These are phyloP conservation scores for Tetrapyrgos nigripes DNA, from an alignment of 1,284 basidiomycete species.

Conservation along the genomic window DNA sequence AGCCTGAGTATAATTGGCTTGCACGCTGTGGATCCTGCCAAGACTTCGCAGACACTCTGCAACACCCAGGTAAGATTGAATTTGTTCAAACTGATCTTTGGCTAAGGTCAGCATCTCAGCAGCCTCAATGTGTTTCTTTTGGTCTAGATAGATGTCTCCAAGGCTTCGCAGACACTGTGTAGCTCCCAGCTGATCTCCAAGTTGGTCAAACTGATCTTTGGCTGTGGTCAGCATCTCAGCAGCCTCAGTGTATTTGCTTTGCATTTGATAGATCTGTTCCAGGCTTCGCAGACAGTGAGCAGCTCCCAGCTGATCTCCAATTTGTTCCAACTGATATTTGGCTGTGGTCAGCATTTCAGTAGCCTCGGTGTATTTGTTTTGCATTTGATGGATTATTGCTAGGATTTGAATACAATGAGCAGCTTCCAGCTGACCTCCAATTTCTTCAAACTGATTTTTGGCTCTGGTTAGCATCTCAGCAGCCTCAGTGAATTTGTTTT, in stretches of 20 bases:
- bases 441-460: constrained; percentile 3
- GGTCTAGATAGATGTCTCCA: neutral
- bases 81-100: neutral
- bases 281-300: neutral
- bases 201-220: neutral
- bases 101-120: neutral
- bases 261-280: neutral
- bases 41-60: neutral
- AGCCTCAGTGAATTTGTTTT: constrained; percentile 13
- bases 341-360: constrained; percentile 6
- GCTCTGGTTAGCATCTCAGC: constrained; percentile 6
- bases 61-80: neutral
- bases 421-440: constrained; percentile 8
- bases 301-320: neutral
- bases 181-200: neutral
- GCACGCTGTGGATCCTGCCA: neutral
- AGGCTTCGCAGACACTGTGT: neutral
- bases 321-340: constrained; percentile 3
- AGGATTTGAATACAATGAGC: constrained; percentile 13
- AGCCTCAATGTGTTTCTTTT: neutral
- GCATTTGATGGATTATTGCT: constrained; percentile 9
- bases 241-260: neutral
- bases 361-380: constrained; percentile 12
- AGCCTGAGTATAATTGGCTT: neutral
- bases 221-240: neutral